phyloP scores from a whole-genome alignment of 148 eudicot species.

The Selenicereus undatus region DNA sequence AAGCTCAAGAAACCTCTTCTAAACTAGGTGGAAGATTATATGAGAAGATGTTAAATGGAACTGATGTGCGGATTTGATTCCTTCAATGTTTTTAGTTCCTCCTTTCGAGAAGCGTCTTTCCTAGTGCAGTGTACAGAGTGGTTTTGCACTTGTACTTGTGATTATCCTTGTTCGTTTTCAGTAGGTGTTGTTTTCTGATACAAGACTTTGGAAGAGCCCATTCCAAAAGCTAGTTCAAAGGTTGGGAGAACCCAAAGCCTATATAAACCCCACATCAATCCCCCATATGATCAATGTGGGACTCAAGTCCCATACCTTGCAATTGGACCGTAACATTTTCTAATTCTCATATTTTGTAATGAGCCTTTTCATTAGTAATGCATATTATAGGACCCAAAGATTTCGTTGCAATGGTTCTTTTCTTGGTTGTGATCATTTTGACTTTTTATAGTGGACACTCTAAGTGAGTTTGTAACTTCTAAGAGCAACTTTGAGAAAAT shows the following conservation, averaged over 20 bases:
- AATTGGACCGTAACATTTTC: no score
- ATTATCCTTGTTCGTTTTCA: background rate
- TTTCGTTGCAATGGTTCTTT: no score
- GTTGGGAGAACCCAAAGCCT: no score
- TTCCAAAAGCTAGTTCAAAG: no score
- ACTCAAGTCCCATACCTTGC: no score
- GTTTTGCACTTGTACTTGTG: conserved; percentile 3
- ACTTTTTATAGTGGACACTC: background rate
- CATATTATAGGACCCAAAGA: background rate
- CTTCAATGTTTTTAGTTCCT: background rate
- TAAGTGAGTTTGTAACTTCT: background rate
- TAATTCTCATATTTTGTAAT: background rate
- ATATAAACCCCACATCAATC: no score
- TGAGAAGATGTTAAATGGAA: conserved; percentile 21
- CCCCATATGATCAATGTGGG: no score
- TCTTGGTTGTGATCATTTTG: background rate
- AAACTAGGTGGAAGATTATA: conserved; percentile 48
- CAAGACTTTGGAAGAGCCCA: no score
- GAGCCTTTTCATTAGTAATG: background rate
- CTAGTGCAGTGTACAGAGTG: background rate
- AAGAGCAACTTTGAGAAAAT: background rate
- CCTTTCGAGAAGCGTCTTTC: background rate
- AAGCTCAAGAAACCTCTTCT: conserved; percentile 44
- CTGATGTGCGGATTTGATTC: conserved; percentile 6
- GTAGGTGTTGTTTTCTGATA: background rate